Evolutionary conservation across 805 yeast species (phyloP).

Genomic region (Zygosaccharomyces siamensis): DNA sequence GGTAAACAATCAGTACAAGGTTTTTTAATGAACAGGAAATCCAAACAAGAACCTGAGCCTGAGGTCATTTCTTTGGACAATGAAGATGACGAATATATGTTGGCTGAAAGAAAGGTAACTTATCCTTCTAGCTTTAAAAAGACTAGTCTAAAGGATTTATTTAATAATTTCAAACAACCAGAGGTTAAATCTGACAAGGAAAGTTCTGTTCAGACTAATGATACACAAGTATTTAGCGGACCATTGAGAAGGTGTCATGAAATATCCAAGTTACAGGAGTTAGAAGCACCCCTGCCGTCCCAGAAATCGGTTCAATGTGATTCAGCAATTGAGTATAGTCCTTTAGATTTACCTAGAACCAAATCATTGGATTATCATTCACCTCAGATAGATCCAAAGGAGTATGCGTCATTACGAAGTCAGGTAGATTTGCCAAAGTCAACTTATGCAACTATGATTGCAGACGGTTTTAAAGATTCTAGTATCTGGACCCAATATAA

Average conservation of each 20-base stretch:
- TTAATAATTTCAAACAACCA: conserved; percentile 15
- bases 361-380: background rate
- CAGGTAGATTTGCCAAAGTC: conserved; percentile 5
- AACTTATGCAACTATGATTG: conserved; percentile 6
- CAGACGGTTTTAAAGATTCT: background rate
- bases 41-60: conserved; percentile 4
- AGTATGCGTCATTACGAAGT: conserved; percentile 17
- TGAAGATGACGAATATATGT: conserved; percentile 10
- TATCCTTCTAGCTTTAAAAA: conserved; percentile 21
- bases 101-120: conserved; percentile 7
- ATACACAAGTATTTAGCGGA: background rate
- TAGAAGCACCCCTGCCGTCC: conserved; percentile 23
- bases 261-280: conserved; percentile 16
- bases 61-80: conserved; percentile 17
- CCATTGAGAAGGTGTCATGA: conserved; percentile 15
- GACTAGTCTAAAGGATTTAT: conserved; percentile 24
- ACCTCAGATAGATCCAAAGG: conserved; percentile 11
- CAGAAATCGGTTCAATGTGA: conserved; percentile 15
- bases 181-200: conserved; percentile 2
- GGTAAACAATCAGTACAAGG: conserved; percentile 17
- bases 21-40: conserved; percentile 17
- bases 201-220: background rate
- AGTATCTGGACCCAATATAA: conserved; percentile 30
- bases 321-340: conserved; percentile 5
- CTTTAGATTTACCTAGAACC: background rate